phyloP scores from a whole-genome alignment of 2,329 filamentous ascomycete genomes.

The Penicillium sclerotiorum region DNA sequence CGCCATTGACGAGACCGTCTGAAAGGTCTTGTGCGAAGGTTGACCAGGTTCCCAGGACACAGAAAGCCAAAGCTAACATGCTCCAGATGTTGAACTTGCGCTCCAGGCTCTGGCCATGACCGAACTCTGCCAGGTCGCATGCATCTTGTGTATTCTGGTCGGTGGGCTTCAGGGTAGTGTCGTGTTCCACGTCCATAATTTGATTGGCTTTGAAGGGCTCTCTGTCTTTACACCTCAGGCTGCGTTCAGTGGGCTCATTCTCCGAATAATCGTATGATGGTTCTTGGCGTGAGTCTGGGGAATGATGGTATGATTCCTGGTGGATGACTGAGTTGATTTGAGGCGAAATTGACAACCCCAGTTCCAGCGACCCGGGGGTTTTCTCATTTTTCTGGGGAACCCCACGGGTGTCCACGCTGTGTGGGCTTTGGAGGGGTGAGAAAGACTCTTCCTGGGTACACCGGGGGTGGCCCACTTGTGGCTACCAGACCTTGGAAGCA shows the following conservation, averaged over 20 bases:
- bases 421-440: conserved; percentile 7
- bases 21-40: conserved; percentile 57
- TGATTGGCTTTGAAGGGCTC: not conserved
- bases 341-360: conserved; percentile 1
- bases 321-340: conserved; percentile 2
- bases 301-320: not conserved
- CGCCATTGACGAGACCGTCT: conserved; percentile 56
- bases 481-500: conserved; percentile 4
- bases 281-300: not conserved
- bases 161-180: conserved; percentile 18
- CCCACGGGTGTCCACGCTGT: conserved; percentile 17
- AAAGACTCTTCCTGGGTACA: conserved; percentile 5
- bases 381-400: conserved; percentile 19
- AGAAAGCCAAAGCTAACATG: conserved; percentile 61
- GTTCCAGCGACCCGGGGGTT: conserved; percentile 11
- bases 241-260: conserved; percentile 12
- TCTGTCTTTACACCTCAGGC: too few relatives aligned
- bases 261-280: conserved; percentile 4
- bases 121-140: conserved; percentile 42
- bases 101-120: conserved; percentile 45
- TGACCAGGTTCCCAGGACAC: conserved; percentile 59
- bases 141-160: conserved; percentile 43
- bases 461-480: conserved; percentile 17
- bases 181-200: conserved; percentile 21
- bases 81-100: conserved; percentile 57